phyloP scores from a whole-genome alignment of 306 rosid species.

The Calophaca sinica region DNA sequence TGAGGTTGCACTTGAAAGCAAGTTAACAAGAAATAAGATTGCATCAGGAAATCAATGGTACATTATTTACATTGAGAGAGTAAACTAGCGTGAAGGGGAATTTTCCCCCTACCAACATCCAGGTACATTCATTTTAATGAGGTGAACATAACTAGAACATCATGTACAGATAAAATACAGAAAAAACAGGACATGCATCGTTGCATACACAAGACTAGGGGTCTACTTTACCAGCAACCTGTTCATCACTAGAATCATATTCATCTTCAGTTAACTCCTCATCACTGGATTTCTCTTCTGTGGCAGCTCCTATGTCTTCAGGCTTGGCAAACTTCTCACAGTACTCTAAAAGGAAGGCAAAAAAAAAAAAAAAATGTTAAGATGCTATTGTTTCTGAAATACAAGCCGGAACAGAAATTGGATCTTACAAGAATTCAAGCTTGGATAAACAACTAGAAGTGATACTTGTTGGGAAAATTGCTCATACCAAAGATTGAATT shows the following conservation, averaged over 20 bases:
- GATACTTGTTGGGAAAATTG: conserved; percentile 12
- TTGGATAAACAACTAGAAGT: conserved; percentile 35
- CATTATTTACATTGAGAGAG: conserved; percentile 61
- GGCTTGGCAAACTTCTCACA: conserved; percentile 65
- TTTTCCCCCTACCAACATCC: conserved; percentile 55
- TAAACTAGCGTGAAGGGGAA: conserved; percentile 51
- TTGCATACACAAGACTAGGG: conserved; percentile 47
- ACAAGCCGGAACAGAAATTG: conserved; percentile 13
- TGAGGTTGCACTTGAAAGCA: not conserved
- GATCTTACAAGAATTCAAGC: conserved; percentile 6
- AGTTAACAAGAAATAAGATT: conserved; percentile 38
- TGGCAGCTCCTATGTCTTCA: conserved; percentile 58
- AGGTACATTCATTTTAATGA: conserved; percentile 56
- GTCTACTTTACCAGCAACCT: conserved; percentile 65
- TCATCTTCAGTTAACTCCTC: conserved; percentile 65
- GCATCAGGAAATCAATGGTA: conserved; percentile 51
- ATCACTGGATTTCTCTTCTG: conserved; percentile 64
- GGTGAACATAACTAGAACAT: conserved; percentile 54
- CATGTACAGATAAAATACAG: conserved; percentile 52
- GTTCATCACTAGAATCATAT: conserved; percentile 64
- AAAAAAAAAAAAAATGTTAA: not conserved
- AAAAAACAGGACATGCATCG: conserved; percentile 25
- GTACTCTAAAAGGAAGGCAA: conserved; percentile 50
- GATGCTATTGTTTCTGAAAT: conserved; percentile 25
- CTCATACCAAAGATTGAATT: not conserved